Percentiles rank a stretch among this genome's conserved stretches.
Evolutionary conservation across 352 stramenopile genomes (phyloP).

Genomic region (Sclerospora graminicola): DNA sequence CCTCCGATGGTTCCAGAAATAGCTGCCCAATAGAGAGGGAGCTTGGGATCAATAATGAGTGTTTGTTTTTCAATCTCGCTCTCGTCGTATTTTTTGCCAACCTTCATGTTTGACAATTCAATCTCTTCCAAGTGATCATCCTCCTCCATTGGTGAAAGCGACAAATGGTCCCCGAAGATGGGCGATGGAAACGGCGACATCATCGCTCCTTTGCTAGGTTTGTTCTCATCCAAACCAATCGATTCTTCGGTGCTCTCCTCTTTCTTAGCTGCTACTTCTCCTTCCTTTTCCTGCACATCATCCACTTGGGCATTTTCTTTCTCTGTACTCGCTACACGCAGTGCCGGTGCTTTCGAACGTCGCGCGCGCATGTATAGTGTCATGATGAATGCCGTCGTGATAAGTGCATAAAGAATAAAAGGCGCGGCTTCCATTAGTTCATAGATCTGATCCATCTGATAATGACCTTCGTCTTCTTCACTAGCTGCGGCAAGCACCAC

Average conservation of each 20-base stretch:
- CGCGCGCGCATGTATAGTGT: constrained; percentile 74
- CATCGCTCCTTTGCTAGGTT: constrained; percentile 31
- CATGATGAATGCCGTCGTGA: constrained; percentile 76
- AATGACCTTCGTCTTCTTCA: constrained; percentile 61
- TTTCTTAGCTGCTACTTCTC: constrained; percentile 27
- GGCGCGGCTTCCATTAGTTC: constrained; percentile 64
- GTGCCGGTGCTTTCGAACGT: constrained; percentile 64
- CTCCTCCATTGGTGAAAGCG: constrained; percentile 38
- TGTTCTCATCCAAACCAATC: constrained; percentile 20
- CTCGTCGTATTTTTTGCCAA: constrained; percentile 50
- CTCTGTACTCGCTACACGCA: constrained; percentile 49
- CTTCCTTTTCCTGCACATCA: constrained; percentile 47
- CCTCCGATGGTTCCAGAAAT: constrained; percentile 79
- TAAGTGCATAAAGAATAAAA: constrained; percentile 77
- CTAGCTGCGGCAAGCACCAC: constrained; percentile 66
- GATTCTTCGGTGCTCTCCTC: constrained; percentile 16
- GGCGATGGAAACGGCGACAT: constrained; percentile 78
- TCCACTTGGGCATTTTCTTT: constrained; percentile 40
- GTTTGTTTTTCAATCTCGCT: constrained; percentile 76
- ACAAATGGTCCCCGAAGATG: constrained; percentile 44
- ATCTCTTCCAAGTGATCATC: constrained; percentile 53
- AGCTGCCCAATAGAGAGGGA: constrained; percentile 80
- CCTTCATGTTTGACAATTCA: constrained; percentile 36
- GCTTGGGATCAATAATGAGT: constrained; percentile 76
- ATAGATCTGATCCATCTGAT: constrained; percentile 84